Evolutionary conservation across 148 eudicot genomes (phyloP).

Genomic region (Camellia lanceoleosa): DNA sequence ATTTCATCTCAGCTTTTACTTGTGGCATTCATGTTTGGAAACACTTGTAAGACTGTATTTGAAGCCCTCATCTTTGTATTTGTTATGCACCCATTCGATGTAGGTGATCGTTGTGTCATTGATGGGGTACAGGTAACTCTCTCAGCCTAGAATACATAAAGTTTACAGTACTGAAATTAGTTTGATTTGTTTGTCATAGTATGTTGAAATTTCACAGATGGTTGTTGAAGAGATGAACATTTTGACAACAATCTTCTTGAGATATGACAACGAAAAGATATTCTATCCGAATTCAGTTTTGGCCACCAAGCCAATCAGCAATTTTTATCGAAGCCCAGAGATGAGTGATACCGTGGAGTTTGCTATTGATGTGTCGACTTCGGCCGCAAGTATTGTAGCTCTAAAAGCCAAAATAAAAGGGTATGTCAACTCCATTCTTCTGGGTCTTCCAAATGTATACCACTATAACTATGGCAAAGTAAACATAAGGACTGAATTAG

Average conservation of each 20-base stretch:
- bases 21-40: constrained; percentile 61
- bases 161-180: neutral
- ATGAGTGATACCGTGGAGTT: constrained; percentile 78
- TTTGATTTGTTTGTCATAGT: neutral
- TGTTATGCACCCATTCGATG: constrained; percentile 81
- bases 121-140: constrained; percentile 77
- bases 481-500: neutral
- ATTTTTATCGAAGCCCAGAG: constrained; percentile 78
- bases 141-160: neutral
- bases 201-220: constrained; percentile 47
- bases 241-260: constrained; percentile 76
- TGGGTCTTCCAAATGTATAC: too few relatives aligned
- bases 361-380: constrained; percentile 59
- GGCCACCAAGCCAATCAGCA: constrained; percentile 77
- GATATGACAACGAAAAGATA: constrained; percentile 74
- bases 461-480: too few relatives aligned
- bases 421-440: constrained; percentile 27
- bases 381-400: constrained; percentile 61
- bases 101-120: constrained; percentile 84
- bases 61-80: constrained; percentile 78
- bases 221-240: constrained; percentile 91
- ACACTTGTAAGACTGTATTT: constrained; percentile 58
- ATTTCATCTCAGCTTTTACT: constrained; percentile 69
- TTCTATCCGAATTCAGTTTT: constrained; percentile 72
- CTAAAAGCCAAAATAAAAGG: constrained; percentile 55